phyloP scores from a whole-genome alignment of 2,329 filamentous ascomycete genomes.

The Hypoxylon sp. region DNA sequence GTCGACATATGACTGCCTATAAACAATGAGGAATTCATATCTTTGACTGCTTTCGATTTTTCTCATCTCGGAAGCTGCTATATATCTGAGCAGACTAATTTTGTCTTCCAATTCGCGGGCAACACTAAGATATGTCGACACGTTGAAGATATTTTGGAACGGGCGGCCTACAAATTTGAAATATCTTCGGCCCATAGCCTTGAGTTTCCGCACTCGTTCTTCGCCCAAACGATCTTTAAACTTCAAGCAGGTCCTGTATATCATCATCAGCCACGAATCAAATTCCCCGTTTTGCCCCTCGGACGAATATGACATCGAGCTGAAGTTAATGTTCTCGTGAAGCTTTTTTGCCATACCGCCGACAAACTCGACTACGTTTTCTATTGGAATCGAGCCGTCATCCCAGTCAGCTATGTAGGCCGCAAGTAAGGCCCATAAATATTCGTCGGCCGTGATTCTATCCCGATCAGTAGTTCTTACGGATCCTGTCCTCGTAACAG shows the following conservation, averaged over 20 bases:
- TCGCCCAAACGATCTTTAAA: conserved; percentile 2
- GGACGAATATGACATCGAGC: background rate
- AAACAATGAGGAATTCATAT: conserved; percentile 3
- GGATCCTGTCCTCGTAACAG: conserved; percentile 5
- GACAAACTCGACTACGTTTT: background rate
- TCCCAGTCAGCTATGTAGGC: conserved; percentile 6
- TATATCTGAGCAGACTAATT: conserved; percentile 1
- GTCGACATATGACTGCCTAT: background rate
- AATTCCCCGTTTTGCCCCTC: background rate
- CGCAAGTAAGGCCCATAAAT: conserved; percentile 1
- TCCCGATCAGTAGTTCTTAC: conserved; percentile 19
- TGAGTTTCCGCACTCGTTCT: conserved; percentile 2
- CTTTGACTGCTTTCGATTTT: background rate
- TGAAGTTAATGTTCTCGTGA: background rate
- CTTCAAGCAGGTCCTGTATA: conserved; percentile 1
- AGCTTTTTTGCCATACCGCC: background rate
- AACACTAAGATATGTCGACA: background rate
- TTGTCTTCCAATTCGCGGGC: background rate
- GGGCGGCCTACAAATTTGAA: background rate
- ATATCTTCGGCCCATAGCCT: conserved; percentile 1
- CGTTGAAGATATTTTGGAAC: conserved; percentile 1
- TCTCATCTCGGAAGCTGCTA: background rate
- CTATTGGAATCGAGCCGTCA: background rate
- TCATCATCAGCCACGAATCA: conserved; percentile 10
- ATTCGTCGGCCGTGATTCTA: conserved; percentile 11